Base-by-base conservation (phyloP, 139 green algal species). In the Chlamydomonas schloesseri region DNA sequence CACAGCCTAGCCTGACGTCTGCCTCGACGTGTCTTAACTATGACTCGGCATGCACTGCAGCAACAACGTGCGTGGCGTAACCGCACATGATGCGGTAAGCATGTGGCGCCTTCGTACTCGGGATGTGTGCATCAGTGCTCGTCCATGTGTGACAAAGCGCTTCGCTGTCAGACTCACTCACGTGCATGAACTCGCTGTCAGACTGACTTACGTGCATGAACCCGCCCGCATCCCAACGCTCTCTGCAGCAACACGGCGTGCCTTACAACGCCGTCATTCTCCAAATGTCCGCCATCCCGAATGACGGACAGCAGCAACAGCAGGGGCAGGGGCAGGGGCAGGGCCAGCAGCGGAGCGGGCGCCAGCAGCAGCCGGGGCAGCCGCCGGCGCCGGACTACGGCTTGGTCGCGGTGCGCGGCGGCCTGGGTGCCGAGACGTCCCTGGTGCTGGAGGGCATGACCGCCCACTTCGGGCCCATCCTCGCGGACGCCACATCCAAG, bases 251-350 rank as follows among this genome's bases (percentile, higher is more conserved):
- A 68, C 82, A 90, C 60, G 88, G 84, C 13, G 36, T 91, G 71
- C 85, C 78, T 18, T 23, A 65, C 46, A 88, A 85, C n/a, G 67
- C 85, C 0, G 71, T 93, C 71, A 55, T 93, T 21, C 65, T 93
- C 78, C 90, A 93, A 82, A 46, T 93, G 58, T 82, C 57, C 9
- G 68, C 69, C 50, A 34, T 74, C 1, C n/a, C 62, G 17, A 29
- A 74, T 0, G 64, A 84, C 50, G 57, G 26, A 24, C 72, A 21
- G 72, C 33, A 60, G 29, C 31, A 58, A 31, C 73, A 31, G 50
- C 50, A 60, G 42, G 60, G 73, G 60, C 58, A 42, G 28, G 26
- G 33, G 42, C 64, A 28, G 62, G 9, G n/a, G 24, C 60, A 67
- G 24, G 60, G 2, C 20, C 60, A 67, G 60, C 31, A 29, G 34